phyloP scores from a whole-genome alignment of 129 eudicot species.

The Chrysanthemum lavandulifolium region DNA sequence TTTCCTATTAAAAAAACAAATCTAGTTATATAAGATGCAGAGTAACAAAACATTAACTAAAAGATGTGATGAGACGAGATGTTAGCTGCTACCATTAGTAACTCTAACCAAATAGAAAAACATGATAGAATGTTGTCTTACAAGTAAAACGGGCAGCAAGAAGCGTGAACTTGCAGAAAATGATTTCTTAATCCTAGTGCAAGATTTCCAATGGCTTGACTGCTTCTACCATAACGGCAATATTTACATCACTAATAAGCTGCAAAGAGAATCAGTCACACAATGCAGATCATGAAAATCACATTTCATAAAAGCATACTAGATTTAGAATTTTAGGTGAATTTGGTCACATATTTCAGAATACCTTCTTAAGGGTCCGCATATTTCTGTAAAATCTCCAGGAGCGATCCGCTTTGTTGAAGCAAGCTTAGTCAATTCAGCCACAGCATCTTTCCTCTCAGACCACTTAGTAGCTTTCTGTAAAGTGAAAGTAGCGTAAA shows the following conservation, averaged over 20 bases:
- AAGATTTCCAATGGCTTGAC: conserved; percentile 97
- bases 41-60: neutral
- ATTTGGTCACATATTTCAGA: neutral
- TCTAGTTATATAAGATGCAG: conserved; percentile 5
- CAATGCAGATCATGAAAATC: conserved; percentile 13
- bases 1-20: conserved; percentile 57
- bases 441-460: conserved; percentile 96
- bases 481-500: conserved; percentile 9
- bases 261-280: conserved; percentile 35
- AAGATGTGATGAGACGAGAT: neutral
- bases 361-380: conserved; percentile 94
- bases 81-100: conserved; percentile 6
- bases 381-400: conserved; percentile 93
- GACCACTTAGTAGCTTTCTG: conserved; percentile 99
- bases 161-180: conserved; percentile 84
- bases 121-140: conserved; percentile 26
- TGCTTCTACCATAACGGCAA: conserved; percentile 97
- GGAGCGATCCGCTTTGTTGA: conserved; percentile 93
- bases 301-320: neutral
- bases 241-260: conserved; percentile 94
- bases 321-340: neutral
- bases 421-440: conserved; percentile 93
- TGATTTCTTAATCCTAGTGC: conserved; percentile 81
- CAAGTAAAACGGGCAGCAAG: conserved; percentile 78
- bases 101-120: neutral